Base-by-base conservation (phyloP, 805 yeast genomes). In the Teunomyces panamensis region DNA sequence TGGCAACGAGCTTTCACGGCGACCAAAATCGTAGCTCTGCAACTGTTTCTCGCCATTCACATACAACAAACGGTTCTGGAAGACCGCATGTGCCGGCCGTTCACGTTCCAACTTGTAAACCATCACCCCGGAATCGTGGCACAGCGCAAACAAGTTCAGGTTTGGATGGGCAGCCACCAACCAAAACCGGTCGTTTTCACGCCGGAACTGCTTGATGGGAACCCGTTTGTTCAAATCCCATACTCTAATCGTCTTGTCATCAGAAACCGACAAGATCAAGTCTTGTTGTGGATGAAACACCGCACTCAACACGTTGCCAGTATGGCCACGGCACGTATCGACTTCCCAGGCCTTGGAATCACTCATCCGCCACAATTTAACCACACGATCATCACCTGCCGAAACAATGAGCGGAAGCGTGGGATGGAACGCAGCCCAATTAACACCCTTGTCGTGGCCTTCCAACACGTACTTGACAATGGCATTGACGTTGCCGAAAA, bases 331-430 rank as follows among this genome's bases (percentile, higher is more conserved):
- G 69, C 97, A 92, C 26, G 97, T 88, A 65, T 94, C 99, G 50
- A 95, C 96, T 68, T 95, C 99, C 98, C 98, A 94, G 20, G 99
- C 99, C 70, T 91, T 89, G 32, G 96, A 84, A 56, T 94, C 97
- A 60, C 90, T 84, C 97, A 90, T 89, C 71, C 98, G 81, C 99
- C 99, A 94, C 55, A 95, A 75, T 68, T 92, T 92, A 48, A 94
- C 89, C 55, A 92, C 84, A 56, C 98, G 81, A 65, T 94, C 99
- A 66, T 94, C 99, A 67, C 95, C 95, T 59, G 92, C 96, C 13
- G 97, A 89, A 14, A 91, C 96, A 63, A 94, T 90, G 56, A 94
- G 77, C 10, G 98, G 98, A 64, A 90, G 77, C 20, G 92, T 89
- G 41, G 99, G 99, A 66, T 94, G 99, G 82, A 95, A 95, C 9